Evolutionary conservation across 129 eudicot genomes (phyloP), one percentile per base, ranked within the genome.

Genomic region (Kitagawia praeruptora): DNA sequence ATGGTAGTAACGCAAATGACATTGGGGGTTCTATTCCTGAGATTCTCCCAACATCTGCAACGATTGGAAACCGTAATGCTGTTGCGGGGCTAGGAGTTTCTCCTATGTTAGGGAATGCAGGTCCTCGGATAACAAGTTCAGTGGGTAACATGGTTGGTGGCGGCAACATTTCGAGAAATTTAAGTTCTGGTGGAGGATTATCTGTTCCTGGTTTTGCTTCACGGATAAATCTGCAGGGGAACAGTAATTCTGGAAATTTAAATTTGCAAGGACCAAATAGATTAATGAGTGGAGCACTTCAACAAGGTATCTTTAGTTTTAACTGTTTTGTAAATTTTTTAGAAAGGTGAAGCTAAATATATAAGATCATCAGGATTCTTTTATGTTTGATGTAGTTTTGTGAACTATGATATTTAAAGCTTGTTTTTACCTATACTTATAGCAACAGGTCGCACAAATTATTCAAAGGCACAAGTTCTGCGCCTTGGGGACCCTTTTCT

Each of bases 21-120:
- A 93, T 92, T 41, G 92, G 92, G 45, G 97, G 96, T 84, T 94
- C 99, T 18, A 87, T 92, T 78, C 97, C 98, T 19, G 99, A 97
- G 73, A 87, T 92, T 80, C 88, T 92, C 31, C 88, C 99, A 44
- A 87, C 97, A 47, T 96, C 99, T 40, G 93, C 95, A 23, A 84
- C 91, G 58, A 85, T 96, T 49, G 88, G 91, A 23, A 96, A 88
- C 81, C 91, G 98, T 34, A 88, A 82, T 82, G 82, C 90, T 81
- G 90, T 89, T 84, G 86, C 89, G 11, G 96, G 96, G 37, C 86
- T 93, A 0, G 99, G 99, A 12, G 92, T 87, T 25, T 88, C 94
- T 51, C 91, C 90, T 8, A 82, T 86, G 47, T 75, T 96, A 69
- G 99, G 99, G 70, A 96, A 92, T 56, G 85, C 94, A 19, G 87